Percentiles rank a stretch among this genome's conserved stretches.
phyloP scores from a whole-genome alignment of 805 yeast genomes.

The Zygosaccharomyces lentus region DNA sequence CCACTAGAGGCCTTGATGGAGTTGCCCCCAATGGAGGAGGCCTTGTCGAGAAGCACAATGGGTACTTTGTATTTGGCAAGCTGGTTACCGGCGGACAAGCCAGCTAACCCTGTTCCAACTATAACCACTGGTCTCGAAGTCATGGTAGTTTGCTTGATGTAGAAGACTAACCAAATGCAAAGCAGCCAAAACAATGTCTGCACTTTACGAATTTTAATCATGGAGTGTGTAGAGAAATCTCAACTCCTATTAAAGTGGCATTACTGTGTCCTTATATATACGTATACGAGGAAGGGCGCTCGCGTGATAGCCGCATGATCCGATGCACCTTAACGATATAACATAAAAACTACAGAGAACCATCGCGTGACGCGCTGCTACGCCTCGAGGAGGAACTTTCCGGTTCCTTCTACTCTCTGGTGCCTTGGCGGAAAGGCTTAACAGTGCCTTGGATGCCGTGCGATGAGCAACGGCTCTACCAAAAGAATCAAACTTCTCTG shows the following conservation, averaged over 20 bases:
- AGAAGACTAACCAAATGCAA: neutral
- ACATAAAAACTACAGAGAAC: neutral
- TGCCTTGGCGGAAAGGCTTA: neutral
- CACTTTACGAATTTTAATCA: conserved; percentile 2
- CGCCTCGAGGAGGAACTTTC: conserved; percentile 2
- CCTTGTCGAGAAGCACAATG: conserved; percentile 48
- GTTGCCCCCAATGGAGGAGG: conserved; percentile 50
- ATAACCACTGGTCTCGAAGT: conserved; percentile 39
- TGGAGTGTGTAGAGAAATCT: neutral
- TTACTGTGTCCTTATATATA: neutral
- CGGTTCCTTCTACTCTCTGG: neutral
- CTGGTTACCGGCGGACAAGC: conserved; percentile 43
- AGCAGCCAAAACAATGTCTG: conserved; percentile 1
- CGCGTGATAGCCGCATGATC: conserved; percentile 2
- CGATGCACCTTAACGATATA: neutral
- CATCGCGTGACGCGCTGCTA: conserved; percentile 6
- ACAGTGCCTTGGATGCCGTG: neutral
- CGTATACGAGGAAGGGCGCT: neutral
- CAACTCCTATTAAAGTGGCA: neutral
- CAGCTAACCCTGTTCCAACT: conserved; percentile 57
- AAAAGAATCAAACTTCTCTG: conserved; percentile 35
- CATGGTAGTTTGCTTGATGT: conserved; percentile 6
- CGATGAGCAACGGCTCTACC: conserved; percentile 12
- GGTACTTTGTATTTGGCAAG: conserved; percentile 38
- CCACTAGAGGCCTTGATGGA: conserved; percentile 61